phyloP scores from a whole-genome alignment of 1,284 basidiomycete genomes.

The Ustilago hordei region DNA sequence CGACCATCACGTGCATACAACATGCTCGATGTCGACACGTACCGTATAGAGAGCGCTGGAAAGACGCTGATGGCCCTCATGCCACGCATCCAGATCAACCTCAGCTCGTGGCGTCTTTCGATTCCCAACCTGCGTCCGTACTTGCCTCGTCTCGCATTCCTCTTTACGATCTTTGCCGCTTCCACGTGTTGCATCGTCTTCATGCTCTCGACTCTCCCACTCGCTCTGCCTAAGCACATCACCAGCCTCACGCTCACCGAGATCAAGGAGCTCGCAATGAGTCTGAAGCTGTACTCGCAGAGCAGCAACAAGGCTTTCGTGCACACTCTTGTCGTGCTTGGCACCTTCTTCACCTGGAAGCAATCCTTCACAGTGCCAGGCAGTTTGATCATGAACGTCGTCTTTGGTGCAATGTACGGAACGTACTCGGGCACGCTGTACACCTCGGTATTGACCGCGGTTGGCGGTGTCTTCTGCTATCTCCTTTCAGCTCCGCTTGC shows the following conservation, averaged over 20 bases:
- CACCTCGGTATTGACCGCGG: slow-evolving; percentile 62
- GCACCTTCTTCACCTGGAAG: slow-evolving; percentile 66
- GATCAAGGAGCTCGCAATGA: slow-evolving; percentile 62
- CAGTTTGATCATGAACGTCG: slow-evolving; percentile 67
- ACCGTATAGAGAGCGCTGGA: slow-evolving; percentile 29
- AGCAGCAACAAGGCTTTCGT: slow-evolving; percentile 44
- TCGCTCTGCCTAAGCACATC: slow-evolving; percentile 63
- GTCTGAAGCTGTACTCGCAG: slow-evolving; percentile 59
- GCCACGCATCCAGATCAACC: slow-evolving; percentile 47
- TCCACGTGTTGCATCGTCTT: slow-evolving; percentile 61
- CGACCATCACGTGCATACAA: slow-evolving; percentile 23
- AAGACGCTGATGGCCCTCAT: slow-evolving; percentile 28
- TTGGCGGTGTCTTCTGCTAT: slow-evolving; percentile 67
- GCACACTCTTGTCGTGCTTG: slow-evolving; percentile 64
- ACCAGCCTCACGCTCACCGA: slow-evolving; percentile 64
- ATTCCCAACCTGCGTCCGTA: slow-evolving; percentile 57
- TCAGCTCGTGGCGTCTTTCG: slow-evolving; percentile 38
- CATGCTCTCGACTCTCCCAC: slow-evolving; percentile 63
- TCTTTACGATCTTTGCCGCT: slow-evolving; percentile 55
- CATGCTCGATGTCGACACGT: slow-evolving; percentile 40
- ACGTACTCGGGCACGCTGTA: slow-evolving; percentile 63
- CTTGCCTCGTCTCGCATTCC: slow-evolving; percentile 53
- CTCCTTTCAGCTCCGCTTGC: slow-evolving; percentile 60
- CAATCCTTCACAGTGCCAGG: slow-evolving; percentile 67
- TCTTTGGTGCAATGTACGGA: slow-evolving; percentile 69